These are phyloP conservation scores for Fraxinus pennsylvanica DNA, from an alignment of 257 asterid species.

Conservation along the genomic window DNA sequence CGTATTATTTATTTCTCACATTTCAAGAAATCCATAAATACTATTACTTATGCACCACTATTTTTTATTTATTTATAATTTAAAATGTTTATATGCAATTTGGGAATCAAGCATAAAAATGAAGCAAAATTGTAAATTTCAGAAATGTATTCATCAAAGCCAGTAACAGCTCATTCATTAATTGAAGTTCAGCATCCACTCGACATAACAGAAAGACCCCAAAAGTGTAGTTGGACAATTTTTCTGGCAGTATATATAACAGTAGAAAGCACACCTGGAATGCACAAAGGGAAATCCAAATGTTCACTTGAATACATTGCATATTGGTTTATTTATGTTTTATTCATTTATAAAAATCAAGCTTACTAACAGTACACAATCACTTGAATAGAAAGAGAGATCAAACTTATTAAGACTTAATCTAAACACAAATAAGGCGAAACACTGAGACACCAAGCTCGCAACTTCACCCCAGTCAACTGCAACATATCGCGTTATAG, in stretches of 20 bases:
- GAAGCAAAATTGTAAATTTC: background rate
- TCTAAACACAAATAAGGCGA: slow-evolving; percentile 29
- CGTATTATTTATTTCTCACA: too few species aligned
- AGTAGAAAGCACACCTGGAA: background rate
- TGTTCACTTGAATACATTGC: background rate
- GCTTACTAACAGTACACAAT: background rate
- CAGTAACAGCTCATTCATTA: background rate
- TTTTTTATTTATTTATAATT: too few species aligned
- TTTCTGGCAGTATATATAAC: background rate
- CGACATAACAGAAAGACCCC: background rate
- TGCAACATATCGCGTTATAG: slow-evolving; percentile 26
- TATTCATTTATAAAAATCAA: background rate
- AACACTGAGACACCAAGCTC: slow-evolving; percentile 42
- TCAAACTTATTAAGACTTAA: slow-evolving; percentile 34
- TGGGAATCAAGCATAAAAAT: background rate
- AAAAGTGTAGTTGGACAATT: background rate
- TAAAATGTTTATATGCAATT: too few species aligned
- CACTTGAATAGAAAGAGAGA: slow-evolving; percentile 28
- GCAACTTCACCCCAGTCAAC: slow-evolving; percentile 33
- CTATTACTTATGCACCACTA: too few species aligned
- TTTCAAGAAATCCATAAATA: too few species aligned
- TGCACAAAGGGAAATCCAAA: background rate
- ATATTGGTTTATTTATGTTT: background rate
- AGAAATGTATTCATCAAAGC: background rate
- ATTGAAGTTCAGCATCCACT: background rate